Evolutionary conservation across 768 basidiomycete species (phyloP), one percentile per base, ranked within the genome.

Genomic region (Tylopilus plumbeoviolaceoides): DNA sequence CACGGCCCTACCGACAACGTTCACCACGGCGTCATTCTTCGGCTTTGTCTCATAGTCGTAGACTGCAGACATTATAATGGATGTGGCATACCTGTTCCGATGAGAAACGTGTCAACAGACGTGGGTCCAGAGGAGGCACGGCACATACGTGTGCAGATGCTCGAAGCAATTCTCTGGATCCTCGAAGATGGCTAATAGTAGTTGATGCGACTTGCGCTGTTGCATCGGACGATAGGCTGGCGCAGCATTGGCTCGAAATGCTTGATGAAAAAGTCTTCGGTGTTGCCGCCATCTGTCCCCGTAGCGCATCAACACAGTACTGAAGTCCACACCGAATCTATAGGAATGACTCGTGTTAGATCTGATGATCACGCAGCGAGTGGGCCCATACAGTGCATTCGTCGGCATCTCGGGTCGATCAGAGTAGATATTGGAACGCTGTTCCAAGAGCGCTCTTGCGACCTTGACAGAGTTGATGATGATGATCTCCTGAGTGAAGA

Each of bases 271-370:
- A 5, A 73, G 52, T 33, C 67, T 62, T 51, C 73, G 58, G 35
- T 73, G 69, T 23, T 44, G 40, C 14, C 71, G 66, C 75, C 73
- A 76, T 47, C 61, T 61, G 15, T 65, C 60, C 10, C 72, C 73
- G 51, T 76, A 74, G n/a, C 42, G 59, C 59, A 72, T 64, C 12
- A 72, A 44, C 12, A 59, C 65, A 1, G 66, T 62, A 44, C 68
- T 65, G 53, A 72, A 73, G 62, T 63, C 68, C 48, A 74, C 1
- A 55, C 70, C 68, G 62, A 70, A 48, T 52, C 64, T 65, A 39
- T 7, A 4, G 9, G 39, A 28, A n/a, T 5, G 31, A 10, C 1
- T 1, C 2, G 23, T 15, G 38, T 51, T 36, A 43, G 63, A 31
- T 15, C 44, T 8, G 33, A 2, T 28, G 52, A 47, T 17, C 31